A percentile compares a stretch with the other conserved stretches of the same genome.
Conservation (phyloP, 129 eudicot genomes). For the Tanacetum coccineum region DNA sequence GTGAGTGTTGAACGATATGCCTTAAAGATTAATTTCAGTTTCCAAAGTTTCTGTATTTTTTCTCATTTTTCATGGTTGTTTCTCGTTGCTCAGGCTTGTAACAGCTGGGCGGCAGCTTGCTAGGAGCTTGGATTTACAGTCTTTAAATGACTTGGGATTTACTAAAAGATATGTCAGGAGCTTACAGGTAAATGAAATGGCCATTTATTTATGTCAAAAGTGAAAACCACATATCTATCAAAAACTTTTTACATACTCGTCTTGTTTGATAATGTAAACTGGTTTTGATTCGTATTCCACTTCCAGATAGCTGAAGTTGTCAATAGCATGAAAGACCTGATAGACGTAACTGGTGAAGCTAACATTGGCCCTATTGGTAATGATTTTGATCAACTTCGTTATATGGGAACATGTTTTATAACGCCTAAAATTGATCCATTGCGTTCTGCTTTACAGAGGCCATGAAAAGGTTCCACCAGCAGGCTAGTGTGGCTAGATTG, state of each 20-base stretch:
- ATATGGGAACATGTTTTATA: no score
- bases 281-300: neutral
- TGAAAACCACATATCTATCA: neutral
- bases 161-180: slow-evolving; percentile 79
- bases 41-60: neutral
- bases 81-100: slow-evolving; percentile 54
- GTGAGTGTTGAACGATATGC: slow-evolving; percentile 40
- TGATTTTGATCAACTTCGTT: neutral
- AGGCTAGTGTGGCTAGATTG: slow-evolving; percentile 32
- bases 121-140: slow-evolving; percentile 71
- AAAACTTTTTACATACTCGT: neutral
- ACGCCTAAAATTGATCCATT: neutral
- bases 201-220: neutral
- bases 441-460: slow-evolving; percentile 52
- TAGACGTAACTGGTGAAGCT: slow-evolving; percentile 55
- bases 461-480: slow-evolving; percentile 53
- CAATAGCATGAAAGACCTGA: slow-evolving; percentile 77
- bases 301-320: slow-evolving; percentile 79
- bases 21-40: no score
- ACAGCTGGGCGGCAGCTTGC: slow-evolving; percentile 83
- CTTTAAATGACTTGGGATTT: slow-evolving; percentile 78
- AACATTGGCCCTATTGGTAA: slow-evolving; percentile 81
- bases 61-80: slow-evolving; percentile 5
- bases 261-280: no score
- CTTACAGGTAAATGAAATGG: slow-evolving; percentile 51